Evolutionary conservation across 495 filamentous ascomycete species (phyloP).

Genomic region (Penicillium argentinense): DNA sequence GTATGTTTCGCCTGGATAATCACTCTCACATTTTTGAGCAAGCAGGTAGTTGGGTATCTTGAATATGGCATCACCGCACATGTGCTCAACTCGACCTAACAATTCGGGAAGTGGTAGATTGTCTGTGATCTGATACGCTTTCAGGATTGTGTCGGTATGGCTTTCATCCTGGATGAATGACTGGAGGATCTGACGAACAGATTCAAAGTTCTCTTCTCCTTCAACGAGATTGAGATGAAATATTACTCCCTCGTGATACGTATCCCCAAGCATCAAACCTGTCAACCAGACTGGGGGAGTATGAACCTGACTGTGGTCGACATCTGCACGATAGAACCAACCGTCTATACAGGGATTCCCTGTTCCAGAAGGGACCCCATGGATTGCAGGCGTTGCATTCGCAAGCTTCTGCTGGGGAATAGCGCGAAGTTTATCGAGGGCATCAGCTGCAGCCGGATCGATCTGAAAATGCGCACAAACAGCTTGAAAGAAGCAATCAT

Average conservation of each 20-base stretch:
- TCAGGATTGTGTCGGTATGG: constrained; percentile 21
- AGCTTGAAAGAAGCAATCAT: constrained; percentile 21
- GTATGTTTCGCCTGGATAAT: not conserved
- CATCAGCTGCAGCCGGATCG: constrained; percentile 9
- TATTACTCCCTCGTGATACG: constrained; percentile 34
- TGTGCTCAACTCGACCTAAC: constrained; percentile 24
- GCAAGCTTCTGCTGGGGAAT: constrained; percentile 31
- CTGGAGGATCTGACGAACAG: constrained; percentile 13
- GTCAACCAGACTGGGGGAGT: constrained; percentile 27
- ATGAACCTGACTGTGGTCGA: constrained; percentile 18
- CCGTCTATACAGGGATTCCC: constrained; percentile 32
- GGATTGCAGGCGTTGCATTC: constrained; percentile 25
- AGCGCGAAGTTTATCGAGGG: constrained; percentile 17
- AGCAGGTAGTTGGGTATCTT: constrained; percentile 29
- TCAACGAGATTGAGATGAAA: constrained; percentile 30
- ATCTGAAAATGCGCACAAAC: constrained; percentile 25
- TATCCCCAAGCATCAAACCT: constrained; percentile 31
- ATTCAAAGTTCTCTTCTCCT: constrained; percentile 18
- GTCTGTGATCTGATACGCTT: constrained; percentile 16
- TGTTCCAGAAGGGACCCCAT: constrained; percentile 24
- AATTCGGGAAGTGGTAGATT: constrained; percentile 10
- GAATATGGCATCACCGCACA: constrained; percentile 34
- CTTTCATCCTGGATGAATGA: constrained; percentile 11
- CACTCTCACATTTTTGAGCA: not conserved
- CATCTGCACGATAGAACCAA: constrained; percentile 24